Percentiles rank a stretch among this genome's conserved stretches.
Conservation (phyloP, 139 green algal genomes). For the Nannochloris sp. region DNA sequence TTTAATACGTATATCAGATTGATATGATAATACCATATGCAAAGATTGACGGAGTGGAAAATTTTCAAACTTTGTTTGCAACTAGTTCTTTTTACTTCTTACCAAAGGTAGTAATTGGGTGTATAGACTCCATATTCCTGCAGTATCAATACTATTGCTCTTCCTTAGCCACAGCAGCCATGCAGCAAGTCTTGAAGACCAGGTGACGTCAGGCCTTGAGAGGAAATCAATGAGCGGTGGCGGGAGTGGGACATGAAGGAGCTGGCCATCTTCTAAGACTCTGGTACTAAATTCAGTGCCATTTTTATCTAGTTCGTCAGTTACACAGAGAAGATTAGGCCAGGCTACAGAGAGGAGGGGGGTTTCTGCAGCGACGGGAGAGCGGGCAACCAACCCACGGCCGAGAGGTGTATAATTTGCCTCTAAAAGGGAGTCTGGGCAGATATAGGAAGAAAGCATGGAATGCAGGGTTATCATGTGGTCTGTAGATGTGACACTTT, state of each 20-base stretch:
- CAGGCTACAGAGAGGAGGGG: constrained; percentile 20
- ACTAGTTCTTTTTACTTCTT: too few species aligned
- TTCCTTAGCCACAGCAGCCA: constrained; percentile 31
- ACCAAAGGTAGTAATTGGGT: constrained; percentile 18
- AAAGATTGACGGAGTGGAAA: background rate
- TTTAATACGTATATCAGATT: background rate
- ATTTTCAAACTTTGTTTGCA: background rate
- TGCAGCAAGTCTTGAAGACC: constrained; percentile 28
- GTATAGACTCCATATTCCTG: constrained; percentile 29
- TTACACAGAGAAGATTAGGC: constrained; percentile 28
- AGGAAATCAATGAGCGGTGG: constrained; percentile 26
- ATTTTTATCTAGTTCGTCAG: constrained; percentile 18
- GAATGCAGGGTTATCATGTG: too few species aligned
- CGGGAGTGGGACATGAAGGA: constrained; percentile 29
- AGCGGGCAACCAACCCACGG: constrained; percentile 16
- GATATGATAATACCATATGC: background rate
- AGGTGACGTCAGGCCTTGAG: constrained; percentile 7
- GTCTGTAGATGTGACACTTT: too few species aligned
- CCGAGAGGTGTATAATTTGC: constrained; percentile 14
- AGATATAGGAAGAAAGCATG: too few species aligned
- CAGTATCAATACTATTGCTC: background rate
- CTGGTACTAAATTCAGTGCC: constrained; percentile 16
- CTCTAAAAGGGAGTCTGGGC: too few species aligned
- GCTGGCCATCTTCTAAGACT: constrained; percentile 28
- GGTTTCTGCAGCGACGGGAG: background rate